Conservation (phyloP, 2,329 filamentous ascomycete species). For the Monosporascus ibericus region DNA sequence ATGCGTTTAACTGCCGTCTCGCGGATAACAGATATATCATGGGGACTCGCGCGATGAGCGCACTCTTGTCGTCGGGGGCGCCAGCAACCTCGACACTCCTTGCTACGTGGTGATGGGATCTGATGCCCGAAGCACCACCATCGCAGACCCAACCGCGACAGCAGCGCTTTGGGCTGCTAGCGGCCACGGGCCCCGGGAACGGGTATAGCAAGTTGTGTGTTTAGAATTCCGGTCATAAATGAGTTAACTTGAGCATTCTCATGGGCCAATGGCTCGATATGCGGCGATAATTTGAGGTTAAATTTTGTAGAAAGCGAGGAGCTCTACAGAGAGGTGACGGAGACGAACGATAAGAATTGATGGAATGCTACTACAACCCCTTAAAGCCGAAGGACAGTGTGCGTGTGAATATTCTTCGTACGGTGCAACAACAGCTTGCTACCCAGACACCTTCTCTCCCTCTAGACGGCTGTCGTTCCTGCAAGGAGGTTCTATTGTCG, state of each 20-base stretch:
- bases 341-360: neutral
- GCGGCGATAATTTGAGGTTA: neutral
- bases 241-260: neutral
- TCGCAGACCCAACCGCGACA: slow-evolving; percentile 9
- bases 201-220: neutral
- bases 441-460: too few species aligned
- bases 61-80: too few species aligned
- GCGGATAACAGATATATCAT: neutral
- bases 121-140: slow-evolving; percentile 10
- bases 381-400: too few species aligned
- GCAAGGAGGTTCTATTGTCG: too few species aligned
- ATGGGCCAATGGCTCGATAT: neutral
- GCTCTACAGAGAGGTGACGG: neutral
- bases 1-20: neutral
- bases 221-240: slow-evolving; percentile 4
- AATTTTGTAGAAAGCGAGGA: neutral
- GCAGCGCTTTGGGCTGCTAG: slow-evolving; percentile 13
- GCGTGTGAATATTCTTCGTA: too few species aligned
- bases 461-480: too few species aligned
- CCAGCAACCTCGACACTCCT: neutral
- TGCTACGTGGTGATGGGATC: neutral
- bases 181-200: neutral
- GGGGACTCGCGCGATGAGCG: too few species aligned
- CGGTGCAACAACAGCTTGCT: too few species aligned
- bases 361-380: too few species aligned